Percentiles rank a stretch among this genome's conserved stretches.
phyloP scores from a whole-genome alignment of 2,329 filamentous ascomycete genomes.

The Cryphonectria japonica region DNA sequence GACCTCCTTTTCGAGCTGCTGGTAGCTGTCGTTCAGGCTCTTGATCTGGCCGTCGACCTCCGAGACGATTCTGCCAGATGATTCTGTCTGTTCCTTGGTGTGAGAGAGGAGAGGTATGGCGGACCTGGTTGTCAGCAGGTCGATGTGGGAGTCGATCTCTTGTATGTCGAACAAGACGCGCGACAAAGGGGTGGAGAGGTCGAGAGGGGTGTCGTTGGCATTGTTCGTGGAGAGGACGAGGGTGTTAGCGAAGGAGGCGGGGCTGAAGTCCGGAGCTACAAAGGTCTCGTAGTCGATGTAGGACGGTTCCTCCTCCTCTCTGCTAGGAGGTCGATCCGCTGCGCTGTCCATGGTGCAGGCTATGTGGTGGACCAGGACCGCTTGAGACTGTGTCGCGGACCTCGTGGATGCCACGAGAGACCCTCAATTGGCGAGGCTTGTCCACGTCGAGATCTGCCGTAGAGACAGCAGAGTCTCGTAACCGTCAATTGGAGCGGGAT shows the following conservation, averaged over 20 bases:
- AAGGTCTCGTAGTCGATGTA: constrained; percentile 98
- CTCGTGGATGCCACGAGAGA: background rate
- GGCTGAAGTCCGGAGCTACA: constrained; percentile 79
- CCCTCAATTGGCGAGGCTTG: background rate
- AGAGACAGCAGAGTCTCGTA: background rate
- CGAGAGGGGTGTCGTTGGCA: constrained; percentile 83
- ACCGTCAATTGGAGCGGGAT: background rate
- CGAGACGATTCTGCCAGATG: constrained; percentile 72
- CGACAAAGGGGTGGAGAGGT: constrained; percentile 91
- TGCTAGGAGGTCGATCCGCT: constrained; percentile 35
- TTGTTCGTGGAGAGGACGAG: constrained; percentile 92
- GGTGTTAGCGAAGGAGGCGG: constrained; percentile 82
- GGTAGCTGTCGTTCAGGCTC: constrained; percentile 82
- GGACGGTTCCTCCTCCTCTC: constrained; percentile 64
- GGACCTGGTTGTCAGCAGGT: constrained; percentile 81
- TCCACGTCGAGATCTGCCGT: background rate
- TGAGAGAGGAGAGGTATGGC: constrained; percentile 81
- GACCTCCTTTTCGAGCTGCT: constrained; percentile 83
- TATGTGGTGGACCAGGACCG: background rate
- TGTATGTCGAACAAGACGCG: constrained; percentile 95
- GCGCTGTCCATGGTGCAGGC: constrained; percentile 33
- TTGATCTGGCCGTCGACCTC: constrained; percentile 81
- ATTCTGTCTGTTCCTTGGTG: constrained; percentile 73
- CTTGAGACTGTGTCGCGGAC: background rate
- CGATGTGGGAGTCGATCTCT: constrained; percentile 95